A percentile compares a stretch with the other conserved stretches of the same genome.
Evolutionary conservation across 257 asterid genomes (phyloP).

Genomic region (Primulina eburnea): DNA sequence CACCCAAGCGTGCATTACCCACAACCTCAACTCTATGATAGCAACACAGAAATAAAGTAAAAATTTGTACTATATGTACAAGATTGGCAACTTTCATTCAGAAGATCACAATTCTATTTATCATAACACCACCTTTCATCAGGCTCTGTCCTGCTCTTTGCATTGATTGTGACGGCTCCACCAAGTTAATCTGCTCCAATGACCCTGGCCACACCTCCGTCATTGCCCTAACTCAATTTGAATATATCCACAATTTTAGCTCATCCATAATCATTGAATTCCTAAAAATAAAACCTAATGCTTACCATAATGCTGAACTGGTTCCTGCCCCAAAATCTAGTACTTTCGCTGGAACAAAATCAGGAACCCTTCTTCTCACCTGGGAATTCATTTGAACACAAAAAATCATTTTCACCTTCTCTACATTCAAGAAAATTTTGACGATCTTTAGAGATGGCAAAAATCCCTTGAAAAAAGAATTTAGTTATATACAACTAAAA

Average conservation of each 20-base stretch:
- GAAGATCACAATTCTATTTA: conserved; percentile 5
- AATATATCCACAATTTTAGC: conserved; percentile 6
- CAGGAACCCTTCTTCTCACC: conserved; percentile 87
- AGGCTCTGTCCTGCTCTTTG: conserved; percentile 90
- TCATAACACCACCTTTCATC: conserved; percentile 50
- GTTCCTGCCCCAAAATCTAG: conserved; percentile 99
- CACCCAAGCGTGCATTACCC: background rate
- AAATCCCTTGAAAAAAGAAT: background rate
- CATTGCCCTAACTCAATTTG: conserved; percentile 58
- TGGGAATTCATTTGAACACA: conserved; percentile 29
- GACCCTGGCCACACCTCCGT: conserved; percentile 95
- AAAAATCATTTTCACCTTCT: conserved; percentile 18
- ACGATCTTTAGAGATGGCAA: background rate
- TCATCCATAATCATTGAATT: conserved; percentile 2
- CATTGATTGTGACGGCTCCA: conserved; percentile 98
- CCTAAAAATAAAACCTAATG: conserved; percentile 9
- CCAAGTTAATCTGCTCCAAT: conserved; percentile 65
- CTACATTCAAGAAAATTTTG: conserved; percentile 7
- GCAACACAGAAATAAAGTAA: background rate
- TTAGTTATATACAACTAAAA: background rate
- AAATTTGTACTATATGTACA: background rate
- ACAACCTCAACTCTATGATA: conserved; percentile 11
- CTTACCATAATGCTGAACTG: conserved; percentile 97
- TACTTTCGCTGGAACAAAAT: conserved; percentile 70
- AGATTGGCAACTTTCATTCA: conserved; percentile 5